phyloP scores from a whole-genome alignment of 176 grass and related monocot species.

The Musa beccarii region DNA sequence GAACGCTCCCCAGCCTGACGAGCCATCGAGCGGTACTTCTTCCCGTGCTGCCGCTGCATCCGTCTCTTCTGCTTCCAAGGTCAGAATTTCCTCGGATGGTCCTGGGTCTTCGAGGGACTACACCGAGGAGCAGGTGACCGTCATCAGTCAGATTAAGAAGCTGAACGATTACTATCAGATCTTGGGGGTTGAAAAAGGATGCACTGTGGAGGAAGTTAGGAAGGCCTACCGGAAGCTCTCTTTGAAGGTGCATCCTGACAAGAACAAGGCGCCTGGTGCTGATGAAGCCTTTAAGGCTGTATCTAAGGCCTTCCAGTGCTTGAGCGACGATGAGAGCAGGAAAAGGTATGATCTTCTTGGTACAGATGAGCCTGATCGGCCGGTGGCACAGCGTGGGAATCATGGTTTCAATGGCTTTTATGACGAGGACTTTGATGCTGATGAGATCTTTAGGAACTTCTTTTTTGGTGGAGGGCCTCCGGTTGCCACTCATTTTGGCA shows the following conservation, averaged over 20 bases:
- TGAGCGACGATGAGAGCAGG: conserved; percentile 63
- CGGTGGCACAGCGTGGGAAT: conserved; percentile 24
- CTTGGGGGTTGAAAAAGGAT: conserved; percentile 60
- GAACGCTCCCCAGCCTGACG: background rate
- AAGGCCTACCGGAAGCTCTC: conserved; percentile 96
- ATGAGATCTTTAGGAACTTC: conserved; percentile 97
- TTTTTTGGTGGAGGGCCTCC: conserved; percentile 84
- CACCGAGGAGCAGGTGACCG: conserved; percentile 68
- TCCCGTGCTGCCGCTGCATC: conserved; percentile 16
- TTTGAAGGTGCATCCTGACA: conserved; percentile 94
- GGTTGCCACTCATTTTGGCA: conserved; percentile 47
- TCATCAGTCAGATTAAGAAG: conserved; percentile 71
- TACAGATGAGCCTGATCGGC: conserved; percentile 54
- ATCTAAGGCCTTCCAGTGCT: conserved; percentile 93
- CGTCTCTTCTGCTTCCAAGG: conserved; percentile 35
- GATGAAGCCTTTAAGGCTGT: conserved; percentile 97
- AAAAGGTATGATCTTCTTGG: conserved; percentile 71
- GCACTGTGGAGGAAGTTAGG: conserved; percentile 78
- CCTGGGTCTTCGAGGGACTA: conserved; percentile 28
- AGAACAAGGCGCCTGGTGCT: conserved; percentile 75
- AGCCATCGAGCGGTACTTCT: conserved; percentile 12
- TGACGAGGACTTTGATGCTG: conserved; percentile 71
- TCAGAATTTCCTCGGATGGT: conserved; percentile 23
- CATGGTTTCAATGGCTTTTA: conserved; percentile 46
- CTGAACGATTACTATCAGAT: conserved; percentile 88